Conservation (phyloP, 2,329 filamentous ascomycete species). For the Parastagonospora avenae region DNA sequence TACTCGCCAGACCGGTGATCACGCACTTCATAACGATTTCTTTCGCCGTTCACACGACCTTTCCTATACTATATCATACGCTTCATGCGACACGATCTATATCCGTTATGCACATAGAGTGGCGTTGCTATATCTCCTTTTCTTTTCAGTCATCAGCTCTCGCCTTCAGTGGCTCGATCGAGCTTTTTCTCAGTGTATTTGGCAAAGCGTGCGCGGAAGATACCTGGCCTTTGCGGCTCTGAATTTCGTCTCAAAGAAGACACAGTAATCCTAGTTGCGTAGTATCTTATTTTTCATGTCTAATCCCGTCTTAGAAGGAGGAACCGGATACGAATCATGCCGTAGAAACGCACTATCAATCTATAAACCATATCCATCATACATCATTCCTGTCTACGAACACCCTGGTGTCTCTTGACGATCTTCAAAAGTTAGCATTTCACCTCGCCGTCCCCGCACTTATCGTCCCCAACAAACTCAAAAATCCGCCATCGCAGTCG, state of each 20-base stretch:
- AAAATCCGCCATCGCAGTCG: too few relatives aligned
- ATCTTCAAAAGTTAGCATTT: too few relatives aligned
- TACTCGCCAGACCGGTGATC: slow-evolving; percentile 25
- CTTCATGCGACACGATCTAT: slow-evolving; percentile 12
- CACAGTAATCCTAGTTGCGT: neutral
- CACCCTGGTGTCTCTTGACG: too few relatives aligned
- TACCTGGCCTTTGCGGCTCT: slow-evolving; percentile 11
- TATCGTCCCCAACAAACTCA: too few relatives aligned
- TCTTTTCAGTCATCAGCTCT: slow-evolving; percentile 15
- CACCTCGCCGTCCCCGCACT: too few relatives aligned
- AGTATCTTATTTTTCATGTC: neutral
- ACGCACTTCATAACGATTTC: neutral
- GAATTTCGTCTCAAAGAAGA: slow-evolving; percentile 1
- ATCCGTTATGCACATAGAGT: slow-evolving; percentile 4
- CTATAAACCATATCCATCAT: too few relatives aligned
- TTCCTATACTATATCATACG: neutral
- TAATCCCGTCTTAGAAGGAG: neutral
- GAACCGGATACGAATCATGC: neutral
- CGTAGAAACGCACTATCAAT: neutral
- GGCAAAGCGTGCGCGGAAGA: slow-evolving; percentile 1
- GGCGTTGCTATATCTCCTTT: neutral
- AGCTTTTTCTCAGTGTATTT: slow-evolving; percentile 17
- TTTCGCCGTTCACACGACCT: neutral
- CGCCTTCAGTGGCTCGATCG: slow-evolving; percentile 20
- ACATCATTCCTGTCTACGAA: too few relatives aligned